phyloP scores from a whole-genome alignment of 805 yeast species.

The Cephaloascus albidus region DNA sequence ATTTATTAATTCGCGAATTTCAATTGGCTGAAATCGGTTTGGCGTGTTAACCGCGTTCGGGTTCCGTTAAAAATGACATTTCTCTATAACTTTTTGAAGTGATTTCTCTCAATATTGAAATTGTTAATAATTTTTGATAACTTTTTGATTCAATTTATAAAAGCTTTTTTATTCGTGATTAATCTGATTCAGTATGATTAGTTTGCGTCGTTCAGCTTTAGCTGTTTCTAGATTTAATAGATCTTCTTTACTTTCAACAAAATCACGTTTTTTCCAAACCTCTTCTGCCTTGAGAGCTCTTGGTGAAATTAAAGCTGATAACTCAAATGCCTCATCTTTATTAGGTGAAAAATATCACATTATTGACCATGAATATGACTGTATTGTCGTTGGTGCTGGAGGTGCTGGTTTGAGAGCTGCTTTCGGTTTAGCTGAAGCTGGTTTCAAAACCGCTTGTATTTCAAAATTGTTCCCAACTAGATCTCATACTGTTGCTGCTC shows the following conservation, averaged over 20 bases:
- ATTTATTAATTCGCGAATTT: not conserved
- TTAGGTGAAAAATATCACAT: conserved; percentile 73
- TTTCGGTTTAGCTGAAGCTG: conserved; percentile 94
- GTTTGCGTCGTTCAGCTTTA: conserved; percentile 6
- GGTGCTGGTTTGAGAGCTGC: conserved; percentile 99
- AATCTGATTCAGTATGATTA: conserved; percentile 3
- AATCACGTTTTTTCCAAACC: not conserved
- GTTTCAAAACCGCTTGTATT: conserved; percentile 95
- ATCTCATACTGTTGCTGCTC: conserved; percentile 98
- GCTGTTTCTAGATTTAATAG: not conserved
- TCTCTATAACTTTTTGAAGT: too few species aligned
- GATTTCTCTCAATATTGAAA: too few species aligned
- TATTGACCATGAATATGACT: conserved; percentile 96
- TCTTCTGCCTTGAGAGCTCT: not conserved
- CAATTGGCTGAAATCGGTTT: not conserved
- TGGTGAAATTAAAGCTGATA: not conserved
- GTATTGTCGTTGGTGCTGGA: conserved; percentile 97
- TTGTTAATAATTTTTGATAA: too few species aligned
- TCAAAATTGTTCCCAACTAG: conserved; percentile 96
- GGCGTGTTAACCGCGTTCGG: not conserved
- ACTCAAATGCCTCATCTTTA: conserved; percentile 35
- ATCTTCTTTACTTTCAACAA: not conserved
- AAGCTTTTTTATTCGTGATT: too few species aligned
- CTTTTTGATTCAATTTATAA: too few species aligned
- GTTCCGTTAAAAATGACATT: too few species aligned